phyloP scores from a whole-genome alignment of 2,329 filamentous ascomycete species.

The Alternaria postmessia region DNA sequence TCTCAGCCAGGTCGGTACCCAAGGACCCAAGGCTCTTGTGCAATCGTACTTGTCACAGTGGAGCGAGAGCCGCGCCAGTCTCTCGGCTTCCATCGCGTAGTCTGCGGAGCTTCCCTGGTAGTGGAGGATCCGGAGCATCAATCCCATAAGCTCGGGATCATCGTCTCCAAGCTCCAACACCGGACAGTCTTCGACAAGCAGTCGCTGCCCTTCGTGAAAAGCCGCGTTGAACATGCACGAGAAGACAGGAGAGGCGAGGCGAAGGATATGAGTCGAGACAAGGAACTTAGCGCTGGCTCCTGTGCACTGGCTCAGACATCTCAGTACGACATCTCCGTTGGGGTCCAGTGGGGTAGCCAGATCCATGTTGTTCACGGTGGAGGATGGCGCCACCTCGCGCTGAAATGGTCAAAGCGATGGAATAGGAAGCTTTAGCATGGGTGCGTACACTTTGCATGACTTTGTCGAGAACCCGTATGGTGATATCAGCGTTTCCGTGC shows the following conservation, averaged over 20 bases:
- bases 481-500: not conserved
- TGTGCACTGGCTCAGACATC: not conserved
- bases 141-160: constrained; percentile 7
- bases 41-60: constrained; percentile 16
- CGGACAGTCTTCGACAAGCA: constrained; percentile 4
- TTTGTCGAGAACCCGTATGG: not conserved
- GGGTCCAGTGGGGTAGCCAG: not conserved
- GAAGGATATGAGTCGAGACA: constrained; percentile 15
- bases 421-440: not conserved
- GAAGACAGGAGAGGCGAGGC: constrained; percentile 15
- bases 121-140: constrained; percentile 12
- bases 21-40: constrained; percentile 9
- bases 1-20: constrained; percentile 11
- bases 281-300: constrained; percentile 1
- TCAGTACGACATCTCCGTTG: not conserved
- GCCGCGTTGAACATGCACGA: constrained; percentile 9
- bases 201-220: constrained; percentile 13
- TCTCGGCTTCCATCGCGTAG: constrained; percentile 3
- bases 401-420: not conserved
- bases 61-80: constrained; percentile 12
- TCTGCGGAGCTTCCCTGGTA: not conserved
- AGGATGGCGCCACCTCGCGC: not conserved
- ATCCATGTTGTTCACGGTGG: not conserved
- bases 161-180: constrained; percentile 13
- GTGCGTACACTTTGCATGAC: not conserved